These are phyloP conservation scores for Trypanosoma vivax DNA, from an alignment of 208 protist species.

Conservation along the genomic window DNA sequence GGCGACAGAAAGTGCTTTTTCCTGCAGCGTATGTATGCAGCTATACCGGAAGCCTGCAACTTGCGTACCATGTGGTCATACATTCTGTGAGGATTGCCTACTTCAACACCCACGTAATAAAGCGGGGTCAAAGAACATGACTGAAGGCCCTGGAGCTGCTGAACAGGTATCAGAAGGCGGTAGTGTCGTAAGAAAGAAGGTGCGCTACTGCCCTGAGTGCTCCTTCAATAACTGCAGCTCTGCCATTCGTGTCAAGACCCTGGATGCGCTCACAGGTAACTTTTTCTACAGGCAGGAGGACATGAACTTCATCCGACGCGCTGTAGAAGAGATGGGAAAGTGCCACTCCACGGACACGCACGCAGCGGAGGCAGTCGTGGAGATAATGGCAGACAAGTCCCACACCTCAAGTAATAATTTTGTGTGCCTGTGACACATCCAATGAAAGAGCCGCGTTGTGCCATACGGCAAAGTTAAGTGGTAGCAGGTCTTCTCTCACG, in stretches of 20 bases:
- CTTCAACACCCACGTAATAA: constrained; percentile 40
- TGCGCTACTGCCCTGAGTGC: constrained; percentile 29
- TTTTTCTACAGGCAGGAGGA: constrained; percentile 15
- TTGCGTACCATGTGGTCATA: constrained; percentile 85
- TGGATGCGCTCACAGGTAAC: constrained; percentile 20
- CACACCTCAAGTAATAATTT: too few relatives aligned
- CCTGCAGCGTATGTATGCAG: constrained; percentile 64
- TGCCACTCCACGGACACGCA: not conserved
- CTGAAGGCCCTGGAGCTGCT: constrained; percentile 1
- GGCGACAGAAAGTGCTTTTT: constrained; percentile 68
- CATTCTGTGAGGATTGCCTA: constrained; percentile 66
- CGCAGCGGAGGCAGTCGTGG: too few relatives aligned
- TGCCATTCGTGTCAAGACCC: constrained; percentile 7
- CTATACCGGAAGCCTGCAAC: constrained; percentile 46
- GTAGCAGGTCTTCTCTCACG: not conserved
- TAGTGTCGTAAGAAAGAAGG: not conserved
- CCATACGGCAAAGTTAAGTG: too few relatives aligned
- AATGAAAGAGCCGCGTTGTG: too few relatives aligned
- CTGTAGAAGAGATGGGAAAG: not conserved
- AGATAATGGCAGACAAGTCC: too few relatives aligned
- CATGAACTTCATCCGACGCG: constrained; percentile 3
- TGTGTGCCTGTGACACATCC: too few relatives aligned
- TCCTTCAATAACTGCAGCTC: constrained; percentile 3
- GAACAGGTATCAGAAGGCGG: not conserved
- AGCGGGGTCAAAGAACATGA: not conserved